Conservation (phyloP, 179 eudicot species). For the Heliamphora pulchella region DNA sequence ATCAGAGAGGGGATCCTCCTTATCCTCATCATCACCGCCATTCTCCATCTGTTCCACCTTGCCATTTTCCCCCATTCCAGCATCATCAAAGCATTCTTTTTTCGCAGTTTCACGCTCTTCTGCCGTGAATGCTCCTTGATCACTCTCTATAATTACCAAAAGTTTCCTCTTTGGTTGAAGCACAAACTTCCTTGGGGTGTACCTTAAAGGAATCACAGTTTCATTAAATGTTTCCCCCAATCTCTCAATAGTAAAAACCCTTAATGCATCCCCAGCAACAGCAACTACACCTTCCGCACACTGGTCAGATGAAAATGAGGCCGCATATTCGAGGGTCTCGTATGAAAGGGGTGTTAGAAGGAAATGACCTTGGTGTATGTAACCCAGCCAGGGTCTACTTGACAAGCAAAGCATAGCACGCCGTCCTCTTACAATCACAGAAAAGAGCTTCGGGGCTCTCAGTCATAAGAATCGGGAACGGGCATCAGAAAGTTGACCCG, state of each 20-base stretch:
- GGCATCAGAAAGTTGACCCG: slow-evolving; percentile 95
- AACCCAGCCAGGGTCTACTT: slow-evolving; percentile 50
- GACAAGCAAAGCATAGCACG: slow-evolving; percentile 88
- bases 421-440: slow-evolving; percentile 70
- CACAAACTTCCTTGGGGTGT: slow-evolving; percentile 95
- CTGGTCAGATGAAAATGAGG: slow-evolving; percentile 95
- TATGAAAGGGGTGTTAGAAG: slow-evolving; percentile 48
- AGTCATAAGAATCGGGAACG: slow-evolving; percentile 93
- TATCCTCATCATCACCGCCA: slow-evolving; percentile 73
- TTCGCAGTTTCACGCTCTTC: slow-evolving; percentile 84
- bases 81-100: slow-evolving; percentile 73
- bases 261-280: slow-evolving; percentile 87
- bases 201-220: slow-evolving; percentile 73
- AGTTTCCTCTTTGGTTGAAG: slow-evolving; percentile 73
- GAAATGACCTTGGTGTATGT: slow-evolving; percentile 60
- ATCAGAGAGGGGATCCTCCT: slow-evolving; percentile 76
- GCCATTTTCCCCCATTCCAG: slow-evolving; percentile 69
- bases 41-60: slow-evolving; percentile 67
- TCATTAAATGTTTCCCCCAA: slow-evolving; percentile 95
- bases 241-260: slow-evolving; percentile 88
- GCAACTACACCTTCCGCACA: slow-evolving; percentile 99
- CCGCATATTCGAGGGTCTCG: slow-evolving; percentile 60
- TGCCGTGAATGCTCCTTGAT: slow-evolving; percentile 88
- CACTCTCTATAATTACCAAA: slow-evolving; percentile 85
- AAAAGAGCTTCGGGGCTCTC: slow-evolving; percentile 81